Conservation (phyloP, 2,329 filamentous ascomycete genomes). For the Alternaria sp. region DNA sequence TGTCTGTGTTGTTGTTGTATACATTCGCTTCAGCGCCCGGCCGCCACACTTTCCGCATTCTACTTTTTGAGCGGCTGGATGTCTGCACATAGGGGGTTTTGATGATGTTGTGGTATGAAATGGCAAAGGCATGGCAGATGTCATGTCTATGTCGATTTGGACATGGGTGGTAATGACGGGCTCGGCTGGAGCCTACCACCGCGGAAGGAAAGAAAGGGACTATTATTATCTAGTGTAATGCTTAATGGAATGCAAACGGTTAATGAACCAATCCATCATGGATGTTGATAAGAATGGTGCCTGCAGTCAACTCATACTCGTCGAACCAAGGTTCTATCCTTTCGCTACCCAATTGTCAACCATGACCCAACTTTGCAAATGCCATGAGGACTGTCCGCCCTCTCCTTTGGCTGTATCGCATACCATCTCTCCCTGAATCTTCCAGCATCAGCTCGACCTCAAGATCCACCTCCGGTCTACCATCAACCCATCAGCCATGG, state of each 20-base stretch:
- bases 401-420: background rate
- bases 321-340: background rate
- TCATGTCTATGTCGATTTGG: background rate
- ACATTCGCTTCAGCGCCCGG: conserved; percentile 39
- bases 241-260: conserved; percentile 35
- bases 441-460: background rate
- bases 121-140: conserved; percentile 2
- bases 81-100: conserved; percentile 20
- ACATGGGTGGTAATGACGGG: conserved; percentile 5
- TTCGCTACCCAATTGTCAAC: background rate
- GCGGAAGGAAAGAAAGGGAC: conserved; percentile 10
- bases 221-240: conserved; percentile 41
- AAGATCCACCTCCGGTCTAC: too few species aligned
- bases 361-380: background rate
- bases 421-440: background rate
- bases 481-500: background rate
- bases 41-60: conserved; percentile 22
- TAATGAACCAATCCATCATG: conserved; percentile 1
- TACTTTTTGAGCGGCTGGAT: conserved; percentile 27
- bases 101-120: background rate
- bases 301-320: background rate
- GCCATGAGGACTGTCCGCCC: too few species aligned
- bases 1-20: conserved; percentile 9
- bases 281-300: background rate
- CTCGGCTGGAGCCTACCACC: background rate